A percentile compares a stretch with the other conserved stretches of the same genome.
Evolutionary conservation across 2,329 filamentous ascomycete genomes (phyloP).

Genomic region (Botryotinia narcissicola): DNA sequence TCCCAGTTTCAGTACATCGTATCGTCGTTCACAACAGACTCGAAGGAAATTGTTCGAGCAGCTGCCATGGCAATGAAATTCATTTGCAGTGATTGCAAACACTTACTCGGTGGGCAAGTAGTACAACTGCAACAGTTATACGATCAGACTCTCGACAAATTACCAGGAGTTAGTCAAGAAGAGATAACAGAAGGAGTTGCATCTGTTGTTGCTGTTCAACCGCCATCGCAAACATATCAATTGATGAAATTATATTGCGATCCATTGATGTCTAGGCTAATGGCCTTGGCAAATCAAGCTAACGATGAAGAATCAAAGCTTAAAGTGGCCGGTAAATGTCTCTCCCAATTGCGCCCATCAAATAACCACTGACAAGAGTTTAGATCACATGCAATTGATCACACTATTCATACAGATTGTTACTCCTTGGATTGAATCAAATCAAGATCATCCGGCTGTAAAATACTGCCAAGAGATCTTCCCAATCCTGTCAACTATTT

Average conservation of each 20-base stretch:
- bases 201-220: constrained; percentile 84
- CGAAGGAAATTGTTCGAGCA: constrained; percentile 86
- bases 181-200: constrained; percentile 96
- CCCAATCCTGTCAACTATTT: constrained; percentile 78
- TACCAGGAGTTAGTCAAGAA: constrained; percentile 85
- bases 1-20: constrained; percentile 95
- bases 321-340: constrained; percentile 69
- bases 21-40: constrained; percentile 82
- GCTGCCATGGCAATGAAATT: constrained; percentile 94
- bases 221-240: constrained; percentile 73
- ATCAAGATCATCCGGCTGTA: constrained; percentile 81
- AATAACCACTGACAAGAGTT: constrained; percentile 1
- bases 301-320: constrained; percentile 80
- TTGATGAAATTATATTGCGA: constrained; percentile 92
- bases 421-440: constrained; percentile 69
- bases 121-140: constrained; percentile 89
- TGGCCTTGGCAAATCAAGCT: constrained; percentile 82
- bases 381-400: constrained; percentile 86
- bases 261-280: constrained; percentile 80
- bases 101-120: constrained; percentile 79
- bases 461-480: constrained; percentile 96
- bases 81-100: constrained; percentile 92
- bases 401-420: constrained; percentile 82
- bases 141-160: constrained; percentile 79
- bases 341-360: constrained; percentile 6